Evolutionary conservation across 371 early-diverging fungal genomes (phyloP), one percentile per base, ranked within the genome.

Genomic region (Dichotomocladium elegans): DNA sequence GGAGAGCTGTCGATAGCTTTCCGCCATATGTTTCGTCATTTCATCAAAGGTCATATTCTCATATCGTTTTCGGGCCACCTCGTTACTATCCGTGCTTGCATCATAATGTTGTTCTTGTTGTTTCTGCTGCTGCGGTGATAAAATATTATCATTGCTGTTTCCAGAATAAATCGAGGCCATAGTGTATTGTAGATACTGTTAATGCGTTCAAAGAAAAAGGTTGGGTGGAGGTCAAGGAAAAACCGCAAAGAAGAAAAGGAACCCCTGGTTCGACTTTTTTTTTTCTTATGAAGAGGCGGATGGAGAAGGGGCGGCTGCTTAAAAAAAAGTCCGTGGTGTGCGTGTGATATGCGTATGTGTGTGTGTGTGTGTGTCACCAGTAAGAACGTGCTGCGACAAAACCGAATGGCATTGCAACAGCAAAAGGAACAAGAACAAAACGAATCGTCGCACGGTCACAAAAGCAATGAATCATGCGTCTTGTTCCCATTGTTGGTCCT

Each of bases 21-120:
- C 70, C n/a, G 67, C 68, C 54, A 69, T 55, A 22, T 59, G 60
- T 42, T 64, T 55, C 22, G 67, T 59, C 57, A 73, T 67, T 60
- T 73, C 70, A 57, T 67, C 59, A 51, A 61, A 73, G 8, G 67
- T 57, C 74, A 73, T 73, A 44, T 65, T 73, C 47, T 73, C 74
- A 55, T 66, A 73, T 31, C 69, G 54, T 35, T 69, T 73, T 47
- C 58, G 58, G 14, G 49, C 48, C 10, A 42, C 33, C 14, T 47
- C 56, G n/a, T 45, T 40, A 15, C 45, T 41, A 35, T 28, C 25
- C 17, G 8, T 47, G 11, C 3, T 4, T 4, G 21, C 42, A 7
- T 41, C 19, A 1, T 27, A 21, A 28, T 24, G 45, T 44, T 24
- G 19, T 41, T 26, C 15, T 26, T 21, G 10, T 44, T 15, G 6